Percentiles rank a stretch among this genome's conserved stretches.
Evolutionary conservation across 768 basidiomycete genomes (phyloP).

Genomic region (Piloderma croceum): DNA sequence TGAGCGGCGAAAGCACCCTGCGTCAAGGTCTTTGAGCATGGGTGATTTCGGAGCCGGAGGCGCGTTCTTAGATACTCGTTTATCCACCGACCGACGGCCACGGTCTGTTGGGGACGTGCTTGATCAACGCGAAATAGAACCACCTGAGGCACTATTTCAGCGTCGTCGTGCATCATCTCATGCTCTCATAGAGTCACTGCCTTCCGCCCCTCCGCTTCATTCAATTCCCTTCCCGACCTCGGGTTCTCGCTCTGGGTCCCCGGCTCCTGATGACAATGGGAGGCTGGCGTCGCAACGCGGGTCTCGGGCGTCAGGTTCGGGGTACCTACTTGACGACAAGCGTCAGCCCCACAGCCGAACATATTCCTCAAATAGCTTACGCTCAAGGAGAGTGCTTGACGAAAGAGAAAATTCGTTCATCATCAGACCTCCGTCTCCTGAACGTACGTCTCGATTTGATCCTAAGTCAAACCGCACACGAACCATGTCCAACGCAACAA

Average conservation of each 20-base stretch:
- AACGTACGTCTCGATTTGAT: constrained; percentile 69
- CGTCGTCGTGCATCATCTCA: constrained; percentile 51
- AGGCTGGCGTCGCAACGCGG: constrained; percentile 30
- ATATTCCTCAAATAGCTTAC: constrained; percentile 47
- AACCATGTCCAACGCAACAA: constrained; percentile 41
- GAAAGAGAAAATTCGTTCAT: constrained; percentile 66
- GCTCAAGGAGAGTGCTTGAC: constrained; percentile 40
- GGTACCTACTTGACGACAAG: constrained; percentile 18
- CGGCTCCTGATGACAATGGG: constrained; percentile 34
- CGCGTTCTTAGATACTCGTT: no score
- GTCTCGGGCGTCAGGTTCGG: no score
- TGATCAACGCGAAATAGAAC: constrained; percentile 39
- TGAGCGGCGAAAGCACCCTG: no score
- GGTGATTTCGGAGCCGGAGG: no score
- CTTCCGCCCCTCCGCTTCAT: constrained; percentile 34
- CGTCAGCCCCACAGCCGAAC: constrained; percentile 36
- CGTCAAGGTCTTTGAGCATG: no score
- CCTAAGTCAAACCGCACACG: constrained; percentile 50
- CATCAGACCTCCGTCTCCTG: constrained; percentile 53
- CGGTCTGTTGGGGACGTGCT: no score
- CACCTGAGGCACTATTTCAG: constrained; percentile 34
- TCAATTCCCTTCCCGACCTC: constrained; percentile 63
- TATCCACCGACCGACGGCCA: no score
- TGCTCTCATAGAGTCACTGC: constrained; percentile 38
- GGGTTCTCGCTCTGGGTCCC: constrained; percentile 48